Base-by-base conservation (phyloP, 495 filamentous ascomycete genomes). In the Xylaria flabelliformis region DNA sequence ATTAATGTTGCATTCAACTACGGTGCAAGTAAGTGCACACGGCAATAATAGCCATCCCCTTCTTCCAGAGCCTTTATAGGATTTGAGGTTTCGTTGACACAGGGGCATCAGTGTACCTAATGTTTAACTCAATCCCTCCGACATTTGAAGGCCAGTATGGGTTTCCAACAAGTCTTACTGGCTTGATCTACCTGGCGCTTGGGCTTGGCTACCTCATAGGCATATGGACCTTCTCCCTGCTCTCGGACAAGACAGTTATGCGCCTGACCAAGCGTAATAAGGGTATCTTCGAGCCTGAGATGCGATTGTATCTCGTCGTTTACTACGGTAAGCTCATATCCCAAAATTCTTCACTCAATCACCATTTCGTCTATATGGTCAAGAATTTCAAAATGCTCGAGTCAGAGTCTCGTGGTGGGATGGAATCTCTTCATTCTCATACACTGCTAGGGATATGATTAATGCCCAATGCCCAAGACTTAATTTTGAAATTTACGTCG, bases 1-100 rank as follows among this genome's bases (percentile, higher is more conserved):
- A 69, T 93, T 4, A 94, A 94, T 80, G 89, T 94, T 81, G 87
- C 91, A 51, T 90, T 93, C 74, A 85, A 90, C 12, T 94, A 94
- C 76, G 90, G 91, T 15, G 90, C 90, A 50, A 70, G 68, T 70
- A 64, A 70, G 68, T 44, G 6, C 8, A 69, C 15, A 34, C 8
- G 19, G 21, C 19, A 24, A 63, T 24, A 5, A 63, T 36, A 5
- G 4, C 24, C 32, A 61, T 34, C 41, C 1, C 6, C 50, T 32
- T 19, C 32, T 3, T 24, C 48, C 42, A 7, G 34, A 26, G 1
- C 29, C 15, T 4, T 32, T 56, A 56, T 1, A 51, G n/a, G n/a
- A 41, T 0, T 3, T 1, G 13, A 21, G 42, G n/a, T 29, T 36
- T 50, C 21, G 17, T 29, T 61, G 4, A 70, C 59, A 42, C n/a